Base-by-base conservation (phyloP, 495 filamentous ascomycete genomes). In the Parathielavia hyrcaniae region DNA sequence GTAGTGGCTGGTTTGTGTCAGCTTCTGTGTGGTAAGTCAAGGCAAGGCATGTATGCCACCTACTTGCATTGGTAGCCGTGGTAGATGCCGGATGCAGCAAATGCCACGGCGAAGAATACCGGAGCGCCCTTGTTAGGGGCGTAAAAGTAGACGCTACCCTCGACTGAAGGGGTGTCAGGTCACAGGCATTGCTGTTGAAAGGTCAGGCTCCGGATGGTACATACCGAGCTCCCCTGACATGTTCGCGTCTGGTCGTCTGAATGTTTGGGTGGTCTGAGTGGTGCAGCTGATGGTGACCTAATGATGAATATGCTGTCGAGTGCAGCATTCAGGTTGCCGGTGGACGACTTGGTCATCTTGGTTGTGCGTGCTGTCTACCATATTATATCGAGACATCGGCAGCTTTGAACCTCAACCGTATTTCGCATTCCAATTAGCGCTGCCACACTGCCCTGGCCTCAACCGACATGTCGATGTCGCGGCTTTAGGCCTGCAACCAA, bases 41-140 rank as follows among this genome's bases (percentile, higher is more conserved):
- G 12, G 13, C 38, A 20, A 26, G 17, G 50, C 55, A n/a, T 34
- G 1, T 11, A 22, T 10, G 8, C 4, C 30, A 66, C 77, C 59
- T 73, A 87, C 85, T 78, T 60, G 75, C 79, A 83, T 68, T 89
- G 85, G 63, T 79, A 88, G 20, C 73, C 62, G 64, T 90, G 86
- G 12, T 76, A 67, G 10, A 68, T 36, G 0, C 82, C 84, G 5
- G 84, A 87, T 1, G 78, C 59, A 1, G 77, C 67, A 66, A 87
- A 91, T 7, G 87, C 77, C 20, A 85, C 69, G 10, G 83, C 79
- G 62, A 87, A 89, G 53, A 83, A 80, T 34, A 89, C 77, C 0
- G 86, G 81, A 2, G 85, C 85, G 4, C 77, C 85, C 69, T 88
- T 86, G 64, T 87, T 89, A 0, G 87, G 87, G 17, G 83, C 85